These are phyloP conservation scores for Neurospora sp. DNA, from an alignment of 495 filamentous ascomycete genomes.

Conservation along the genomic window DNA sequence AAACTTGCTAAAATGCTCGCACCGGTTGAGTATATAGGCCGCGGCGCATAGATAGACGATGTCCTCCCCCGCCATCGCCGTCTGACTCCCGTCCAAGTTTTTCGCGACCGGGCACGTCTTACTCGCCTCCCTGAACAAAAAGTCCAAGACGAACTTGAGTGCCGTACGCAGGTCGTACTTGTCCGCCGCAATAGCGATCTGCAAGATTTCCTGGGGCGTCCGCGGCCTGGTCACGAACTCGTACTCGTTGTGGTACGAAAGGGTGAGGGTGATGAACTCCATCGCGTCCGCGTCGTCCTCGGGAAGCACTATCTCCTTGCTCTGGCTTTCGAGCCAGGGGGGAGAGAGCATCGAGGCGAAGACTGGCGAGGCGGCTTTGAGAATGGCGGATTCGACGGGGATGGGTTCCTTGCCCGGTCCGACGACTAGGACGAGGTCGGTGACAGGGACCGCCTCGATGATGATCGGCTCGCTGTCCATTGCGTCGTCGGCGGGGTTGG, in stretches of 20 bases:
- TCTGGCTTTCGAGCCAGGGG: not conserved
- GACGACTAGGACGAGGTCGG: not conserved
- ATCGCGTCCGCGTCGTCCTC: not conserved
- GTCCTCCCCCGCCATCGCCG: no score
- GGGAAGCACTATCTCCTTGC: not conserved
- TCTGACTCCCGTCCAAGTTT: no score
- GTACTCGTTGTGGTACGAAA: not conserved
- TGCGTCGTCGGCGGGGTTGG: no score
- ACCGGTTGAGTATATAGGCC: no score
- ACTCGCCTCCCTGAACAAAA: not conserved
- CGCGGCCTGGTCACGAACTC: not conserved
- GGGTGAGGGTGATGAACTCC: not conserved
- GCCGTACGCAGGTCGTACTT: not conserved
- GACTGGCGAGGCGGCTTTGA: not conserved
- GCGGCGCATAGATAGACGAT: no score
- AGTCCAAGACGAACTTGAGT: not conserved
- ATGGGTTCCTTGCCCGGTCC: not conserved
- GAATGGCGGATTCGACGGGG: not conserved
- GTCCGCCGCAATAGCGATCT: not conserved
- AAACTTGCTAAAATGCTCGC: no score
- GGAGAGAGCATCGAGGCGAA: not conserved
- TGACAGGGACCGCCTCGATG: no score
- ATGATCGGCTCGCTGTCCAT: no score
- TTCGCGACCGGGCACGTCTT: no score
- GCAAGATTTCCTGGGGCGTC: not conserved